These are phyloP conservation scores for Venustampulla echinocandica DNA, from an alignment of 495 filamentous ascomycete genomes.

Conservation along the genomic window DNA sequence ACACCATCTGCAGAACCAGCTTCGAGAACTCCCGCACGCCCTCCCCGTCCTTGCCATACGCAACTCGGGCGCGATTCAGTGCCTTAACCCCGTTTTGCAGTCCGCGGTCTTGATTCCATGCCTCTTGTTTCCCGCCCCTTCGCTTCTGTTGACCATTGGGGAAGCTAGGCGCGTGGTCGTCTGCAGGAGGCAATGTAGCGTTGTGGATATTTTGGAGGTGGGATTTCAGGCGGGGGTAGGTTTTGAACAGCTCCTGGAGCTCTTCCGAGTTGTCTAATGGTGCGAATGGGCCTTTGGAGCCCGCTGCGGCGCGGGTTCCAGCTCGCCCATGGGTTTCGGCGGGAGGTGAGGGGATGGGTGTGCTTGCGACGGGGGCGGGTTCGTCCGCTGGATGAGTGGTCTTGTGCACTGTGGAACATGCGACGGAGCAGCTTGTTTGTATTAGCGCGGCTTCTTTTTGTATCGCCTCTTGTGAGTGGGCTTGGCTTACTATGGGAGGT, in stretches of 20 bases:
- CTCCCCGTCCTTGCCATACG: conserved; percentile 31
- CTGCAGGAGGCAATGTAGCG: conserved; percentile 35
- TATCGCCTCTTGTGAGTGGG: no score
- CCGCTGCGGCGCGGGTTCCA: conserved; percentile 19
- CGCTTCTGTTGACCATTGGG: neutral
- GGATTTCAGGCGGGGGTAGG: conserved; percentile 41
- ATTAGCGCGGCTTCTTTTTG: no score
- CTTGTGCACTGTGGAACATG: conserved; percentile 59
- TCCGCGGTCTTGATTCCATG: conserved; percentile 34
- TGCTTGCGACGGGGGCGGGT: conserved; percentile 7
- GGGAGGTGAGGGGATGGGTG: conserved; percentile 10
- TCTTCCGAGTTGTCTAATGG: conserved; percentile 33
- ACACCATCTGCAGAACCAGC: conserved; percentile 31
- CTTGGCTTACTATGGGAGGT: conserved; percentile 51
- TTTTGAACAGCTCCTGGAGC: conserved; percentile 41
- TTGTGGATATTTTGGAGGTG: conserved; percentile 45
- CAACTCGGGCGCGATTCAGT: conserved; percentile 27
- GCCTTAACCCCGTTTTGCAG: conserved; percentile 30
- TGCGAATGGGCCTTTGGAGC: conserved; percentile 25
- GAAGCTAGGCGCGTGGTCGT: neutral
- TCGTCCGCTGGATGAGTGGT: conserved; percentile 27
- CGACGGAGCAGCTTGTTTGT: conserved; percentile 55
- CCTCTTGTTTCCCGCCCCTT: conserved; percentile 12
- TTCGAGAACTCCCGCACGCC: conserved; percentile 39
- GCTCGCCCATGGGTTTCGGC: conserved; percentile 14